Base-by-base conservation (phyloP, 352 stramenopile species). In the Salisapilia sapeloensis region DNA sequence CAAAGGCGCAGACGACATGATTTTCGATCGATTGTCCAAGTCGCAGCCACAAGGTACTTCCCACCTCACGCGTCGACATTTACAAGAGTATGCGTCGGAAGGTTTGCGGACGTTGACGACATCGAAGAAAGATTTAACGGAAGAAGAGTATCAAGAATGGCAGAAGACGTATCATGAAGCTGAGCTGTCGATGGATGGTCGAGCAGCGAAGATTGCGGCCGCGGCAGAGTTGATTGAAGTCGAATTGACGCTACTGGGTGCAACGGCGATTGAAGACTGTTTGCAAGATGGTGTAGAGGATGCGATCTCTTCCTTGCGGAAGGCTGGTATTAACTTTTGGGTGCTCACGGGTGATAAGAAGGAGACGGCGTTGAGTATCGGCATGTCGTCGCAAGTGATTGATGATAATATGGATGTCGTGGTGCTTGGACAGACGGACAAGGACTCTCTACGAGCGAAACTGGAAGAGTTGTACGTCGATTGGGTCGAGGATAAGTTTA, bases 281-380 rank as follows among this genome's bases (percentile, higher is more conserved):
- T 52, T 96, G 12, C 87, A 96, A 35, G 81, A 96, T 19, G 79
- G 82, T 7, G 91, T 97, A 2, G 74, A 91, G 15, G 75, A 95
- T 30, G 92, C 74, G 10, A 96, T 97, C 48, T 71, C 54, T 26
- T 65, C 87, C n/a, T 52, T 97, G 20, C 55, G 70, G 6, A 85
- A 94, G 30, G 90, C 91, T 6, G 89, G 87, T 3, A 96, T 97
- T 44, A 97, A 97, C 39, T 82, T 96, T 27, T 97, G 91, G 91
- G 83, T 97, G 18, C 61, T 97, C 17, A 97, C 91, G 0, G 91
- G 76, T 16, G 76, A 91, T 52, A 91, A 91, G 36, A 89, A 87
- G 44, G 76, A 91, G 48, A 91, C 76, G 2, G 76, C 76, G 6
- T 45, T 89, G 9, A 89, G 71, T 33, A 89, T 91, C 16, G 76